Conservation (phyloP, 768 basidiomycete species). For the Coprinopsis strossmayeri region DNA sequence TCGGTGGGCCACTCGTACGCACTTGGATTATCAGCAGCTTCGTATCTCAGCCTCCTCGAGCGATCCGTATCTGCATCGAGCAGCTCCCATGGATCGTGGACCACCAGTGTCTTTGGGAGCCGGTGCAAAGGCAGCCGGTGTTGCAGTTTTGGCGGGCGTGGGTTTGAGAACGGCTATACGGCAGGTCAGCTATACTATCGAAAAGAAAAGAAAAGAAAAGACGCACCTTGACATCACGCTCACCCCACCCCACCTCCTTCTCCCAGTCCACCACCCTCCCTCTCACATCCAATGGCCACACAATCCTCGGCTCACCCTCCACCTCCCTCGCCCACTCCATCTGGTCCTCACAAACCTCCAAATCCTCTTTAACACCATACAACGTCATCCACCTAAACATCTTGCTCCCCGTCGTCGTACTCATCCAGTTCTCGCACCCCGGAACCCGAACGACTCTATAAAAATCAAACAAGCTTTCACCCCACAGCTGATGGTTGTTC, state of each 20-base stretch:
- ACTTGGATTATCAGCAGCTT: neutral
- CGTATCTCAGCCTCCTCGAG: neutral
- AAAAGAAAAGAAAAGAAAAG: too few relatives aligned
- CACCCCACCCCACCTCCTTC: conserved; percentile 12
- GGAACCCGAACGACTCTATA: conserved; percentile 23
- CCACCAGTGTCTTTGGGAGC: conserved; percentile 33
- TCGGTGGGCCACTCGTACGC: neutral
- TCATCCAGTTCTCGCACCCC: conserved; percentile 9
- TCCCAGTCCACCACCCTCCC: conserved; percentile 15
- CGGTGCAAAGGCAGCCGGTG: conserved; percentile 26
- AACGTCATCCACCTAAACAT: conserved; percentile 28
- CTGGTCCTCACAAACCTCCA: conserved; percentile 20
- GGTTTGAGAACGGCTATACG: neutral
- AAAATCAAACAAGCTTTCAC: conserved; percentile 36
- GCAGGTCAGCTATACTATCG: too few relatives aligned
- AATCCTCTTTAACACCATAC: conserved; percentile 23
- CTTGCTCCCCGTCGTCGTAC: conserved; percentile 29
- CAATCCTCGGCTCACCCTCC: conserved; percentile 27
- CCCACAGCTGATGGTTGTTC: conserved; percentile 30
- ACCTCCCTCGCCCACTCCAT: conserved; percentile 24
- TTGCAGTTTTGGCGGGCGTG: conserved; percentile 19
- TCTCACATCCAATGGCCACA: conserved; percentile 23
- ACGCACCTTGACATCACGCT: neutral
- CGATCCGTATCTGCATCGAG: conserved; percentile 15
- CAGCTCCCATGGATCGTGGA: conserved; percentile 37